Percentiles rank a stretch among this genome's conserved stretches.
Conservation (phyloP, 2,329 filamentous ascomycete species). For the Drechslerella coelobrocha region DNA sequence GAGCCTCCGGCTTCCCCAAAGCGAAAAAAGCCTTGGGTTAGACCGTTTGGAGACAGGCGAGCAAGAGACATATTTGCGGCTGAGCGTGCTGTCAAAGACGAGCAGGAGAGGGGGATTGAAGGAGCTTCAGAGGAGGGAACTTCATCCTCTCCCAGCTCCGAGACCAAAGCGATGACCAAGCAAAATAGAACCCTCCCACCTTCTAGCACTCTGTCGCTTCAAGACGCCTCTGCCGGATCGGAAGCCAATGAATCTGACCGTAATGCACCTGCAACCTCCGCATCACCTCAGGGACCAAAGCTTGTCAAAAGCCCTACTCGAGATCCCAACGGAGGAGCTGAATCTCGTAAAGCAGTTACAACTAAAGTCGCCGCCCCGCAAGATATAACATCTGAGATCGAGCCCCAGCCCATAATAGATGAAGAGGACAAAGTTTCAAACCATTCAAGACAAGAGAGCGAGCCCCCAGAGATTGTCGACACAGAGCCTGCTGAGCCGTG, state of each 20-base stretch:
- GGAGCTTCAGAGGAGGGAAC: background rate
- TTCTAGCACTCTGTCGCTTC: too few relatives aligned
- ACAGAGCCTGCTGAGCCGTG: background rate
- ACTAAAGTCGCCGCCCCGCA: background rate
- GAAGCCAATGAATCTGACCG: too few relatives aligned
- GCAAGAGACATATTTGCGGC: background rate
- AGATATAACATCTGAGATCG: background rate
- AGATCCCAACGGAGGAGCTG: too few relatives aligned
- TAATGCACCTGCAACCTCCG: too few relatives aligned
- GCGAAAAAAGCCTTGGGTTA: constrained; percentile 3
- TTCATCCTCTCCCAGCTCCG: background rate
- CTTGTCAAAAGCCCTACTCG: too few relatives aligned
- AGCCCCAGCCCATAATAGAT: background rate
- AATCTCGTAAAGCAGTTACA: background rate
- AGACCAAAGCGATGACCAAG: background rate
- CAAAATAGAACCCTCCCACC: background rate
- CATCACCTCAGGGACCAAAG: too few relatives aligned
- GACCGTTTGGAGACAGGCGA: constrained; percentile 14
- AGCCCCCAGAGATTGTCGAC: background rate
- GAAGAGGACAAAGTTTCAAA: background rate
- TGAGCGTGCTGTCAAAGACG: background rate
- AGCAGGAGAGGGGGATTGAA: background rate
- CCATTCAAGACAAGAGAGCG: background rate
- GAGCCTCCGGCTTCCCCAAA: constrained; percentile 1
- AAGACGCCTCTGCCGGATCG: too few relatives aligned